A percentile compares a stretch with the other conserved stretches of the same genome.
phyloP scores from a whole-genome alignment of 148 eudicot species.

The Rheum nobile region DNA sequence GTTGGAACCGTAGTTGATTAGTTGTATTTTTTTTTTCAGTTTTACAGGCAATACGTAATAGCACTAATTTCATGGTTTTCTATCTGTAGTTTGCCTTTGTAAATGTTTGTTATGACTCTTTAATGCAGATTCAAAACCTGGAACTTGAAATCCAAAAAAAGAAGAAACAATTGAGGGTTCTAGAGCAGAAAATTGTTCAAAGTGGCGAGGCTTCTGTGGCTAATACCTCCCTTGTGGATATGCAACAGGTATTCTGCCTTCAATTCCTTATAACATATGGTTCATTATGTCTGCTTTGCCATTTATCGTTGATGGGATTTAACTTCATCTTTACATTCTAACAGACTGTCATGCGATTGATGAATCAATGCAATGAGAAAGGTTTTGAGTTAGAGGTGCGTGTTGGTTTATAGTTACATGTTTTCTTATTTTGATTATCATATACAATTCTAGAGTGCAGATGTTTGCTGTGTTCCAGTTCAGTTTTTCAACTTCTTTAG shows the following conservation, averaged over 20 bases:
- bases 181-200: conserved; percentile 79
- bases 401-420: neutral
- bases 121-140: conserved; percentile 61
- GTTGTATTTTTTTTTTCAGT: neutral
- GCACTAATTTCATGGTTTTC: neutral
- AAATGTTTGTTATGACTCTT: neutral
- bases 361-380: conserved; percentile 79
- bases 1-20: neutral
- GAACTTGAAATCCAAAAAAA: conserved; percentile 85
- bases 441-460: neutral
- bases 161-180: conserved; percentile 68
- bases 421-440: neutral
- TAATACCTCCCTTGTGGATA: conserved; percentile 69
- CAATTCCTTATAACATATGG: neutral
- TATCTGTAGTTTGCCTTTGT: neutral
- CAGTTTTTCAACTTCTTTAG: neutral
- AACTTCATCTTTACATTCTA: conserved; percentile 8
- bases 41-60: neutral
- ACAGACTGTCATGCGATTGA: conserved; percentile 72
- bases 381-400: conserved; percentile 90
- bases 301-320: neutral
- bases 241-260: conserved; percentile 67
- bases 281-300: neutral
- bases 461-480: neutral
- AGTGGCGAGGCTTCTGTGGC: conserved; percentile 75